A percentile compares a stretch with the other conserved stretches of the same genome.
phyloP scores from a whole-genome alignment of 1,284 basidiomycete genomes.

The Sutorius eximius region DNA sequence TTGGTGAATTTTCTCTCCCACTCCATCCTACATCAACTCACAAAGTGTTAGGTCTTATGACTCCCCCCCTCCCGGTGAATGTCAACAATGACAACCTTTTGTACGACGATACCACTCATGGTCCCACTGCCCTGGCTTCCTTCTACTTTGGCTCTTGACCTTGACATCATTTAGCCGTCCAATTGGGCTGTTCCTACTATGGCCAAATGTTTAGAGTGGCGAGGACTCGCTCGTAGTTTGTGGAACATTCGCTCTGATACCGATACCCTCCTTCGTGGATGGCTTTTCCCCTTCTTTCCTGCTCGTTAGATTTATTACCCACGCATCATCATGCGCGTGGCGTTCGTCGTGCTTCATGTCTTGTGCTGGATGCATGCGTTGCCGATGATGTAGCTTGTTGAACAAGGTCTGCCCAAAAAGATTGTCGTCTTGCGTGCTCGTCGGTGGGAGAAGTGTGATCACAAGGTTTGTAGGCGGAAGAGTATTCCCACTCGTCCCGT shows the following conservation, averaged over 20 bases:
- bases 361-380: constrained; percentile 25
- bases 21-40: neutral
- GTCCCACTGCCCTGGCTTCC: constrained; percentile 52
- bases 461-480: neutral
- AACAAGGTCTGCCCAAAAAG: constrained; percentile 17
- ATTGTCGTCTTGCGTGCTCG: neutral
- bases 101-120: rapidly evolving
- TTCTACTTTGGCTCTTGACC: constrained; percentile 20
- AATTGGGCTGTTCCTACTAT: constrained; percentile 43
- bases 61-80: constrained; percentile 6
- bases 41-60: constrained; percentile 52
- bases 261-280: constrained; percentile 32
- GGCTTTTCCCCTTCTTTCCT: neutral
- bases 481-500: constrained; percentile 7
- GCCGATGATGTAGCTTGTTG: constrained; percentile 29
- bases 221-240: neutral
- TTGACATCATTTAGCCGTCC: no score
- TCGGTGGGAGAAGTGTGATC: neutral
- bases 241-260: constrained; percentile 25
- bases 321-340: constrained; percentile 9
- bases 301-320: neutral
- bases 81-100: constrained; percentile 38
- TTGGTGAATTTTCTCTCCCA: constrained; percentile 44
- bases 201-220: neutral
- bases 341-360: constrained; percentile 16